Percentiles rank a stretch among this genome's conserved stretches.
Conservation (phyloP, 2,329 filamentous ascomycete species). For the Exophiala sideris region DNA sequence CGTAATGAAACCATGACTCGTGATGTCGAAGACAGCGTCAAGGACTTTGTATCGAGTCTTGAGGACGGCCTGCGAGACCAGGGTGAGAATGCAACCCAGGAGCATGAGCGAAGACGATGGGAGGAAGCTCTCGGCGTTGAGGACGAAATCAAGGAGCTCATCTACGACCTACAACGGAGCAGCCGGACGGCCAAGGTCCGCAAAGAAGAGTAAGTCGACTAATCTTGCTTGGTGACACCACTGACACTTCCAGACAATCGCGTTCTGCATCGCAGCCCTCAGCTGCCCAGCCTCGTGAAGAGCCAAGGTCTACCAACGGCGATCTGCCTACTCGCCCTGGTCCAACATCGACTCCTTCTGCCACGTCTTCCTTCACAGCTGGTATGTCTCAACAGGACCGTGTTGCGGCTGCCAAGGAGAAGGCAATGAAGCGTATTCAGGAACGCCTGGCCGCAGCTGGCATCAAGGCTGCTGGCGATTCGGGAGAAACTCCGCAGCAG, state of each 20-base stretch:
- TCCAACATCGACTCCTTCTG: constrained; percentile 48
- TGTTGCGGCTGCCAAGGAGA: constrained; percentile 93
- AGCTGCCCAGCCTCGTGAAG: constrained; percentile 50
- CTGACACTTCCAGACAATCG: constrained; percentile 38
- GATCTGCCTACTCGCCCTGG: constrained; percentile 36
- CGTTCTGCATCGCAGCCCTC: constrained; percentile 51
- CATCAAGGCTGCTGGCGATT: constrained; percentile 76
- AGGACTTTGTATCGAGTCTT: constrained; percentile 78
- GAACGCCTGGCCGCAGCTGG: constrained; percentile 91
- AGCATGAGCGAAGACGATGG: constrained; percentile 91
- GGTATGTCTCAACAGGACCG: constrained; percentile 91
- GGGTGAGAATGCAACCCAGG: constrained; percentile 67
- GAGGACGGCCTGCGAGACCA: constrained; percentile 86
- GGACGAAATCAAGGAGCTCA: constrained; percentile 95
- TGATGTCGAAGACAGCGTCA: constrained; percentile 94
- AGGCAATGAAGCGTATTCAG: constrained; percentile 94
- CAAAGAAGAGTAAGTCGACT: constrained; percentile 53
- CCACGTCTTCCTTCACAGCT: constrained; percentile 66
- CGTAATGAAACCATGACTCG: constrained; percentile 94
- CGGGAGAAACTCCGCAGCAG: constrained; percentile 77
- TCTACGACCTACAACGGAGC: constrained; percentile 88
- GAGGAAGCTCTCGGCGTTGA: constrained; percentile 94
- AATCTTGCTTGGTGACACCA: background rate
- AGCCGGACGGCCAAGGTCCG: constrained; percentile 72
- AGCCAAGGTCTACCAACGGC: constrained; percentile 52